Evolutionary conservation across 176 grass and related monocot genomes (phyloP).

Genomic region (Otatea glauca): DNA sequence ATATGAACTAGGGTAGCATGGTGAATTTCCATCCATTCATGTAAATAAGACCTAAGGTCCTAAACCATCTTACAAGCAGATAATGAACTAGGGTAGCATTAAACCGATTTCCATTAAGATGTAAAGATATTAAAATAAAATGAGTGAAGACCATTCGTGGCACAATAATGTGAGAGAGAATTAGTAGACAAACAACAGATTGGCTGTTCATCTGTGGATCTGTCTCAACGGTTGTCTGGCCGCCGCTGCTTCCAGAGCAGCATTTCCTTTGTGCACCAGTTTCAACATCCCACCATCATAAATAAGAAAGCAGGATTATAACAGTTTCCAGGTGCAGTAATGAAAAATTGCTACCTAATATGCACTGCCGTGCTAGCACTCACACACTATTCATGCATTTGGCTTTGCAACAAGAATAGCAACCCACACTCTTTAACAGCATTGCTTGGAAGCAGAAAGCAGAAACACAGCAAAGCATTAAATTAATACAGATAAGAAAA

Average conservation of each 20-base stretch:
- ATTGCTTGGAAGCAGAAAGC: neutral
- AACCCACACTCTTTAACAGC: too few relatives aligned
- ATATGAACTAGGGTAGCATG: neutral
- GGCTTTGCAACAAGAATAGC: neutral
- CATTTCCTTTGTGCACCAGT: slow-evolving; percentile 60
- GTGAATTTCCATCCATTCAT: too few relatives aligned
- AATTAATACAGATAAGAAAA: neutral
- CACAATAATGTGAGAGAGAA: slow-evolving; percentile 65
- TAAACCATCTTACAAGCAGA: neutral
- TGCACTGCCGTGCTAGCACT: rapidly evolving
- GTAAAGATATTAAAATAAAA: neutral
- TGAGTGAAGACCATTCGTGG: neutral
- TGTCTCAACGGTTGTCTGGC: slow-evolving; percentile 90
- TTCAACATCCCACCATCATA: slow-evolving; percentile 40
- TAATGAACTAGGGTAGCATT: neutral
- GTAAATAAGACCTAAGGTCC: neutral
- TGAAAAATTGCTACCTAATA: neutral
- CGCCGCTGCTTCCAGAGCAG: slow-evolving; percentile 54
- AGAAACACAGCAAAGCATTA: neutral
- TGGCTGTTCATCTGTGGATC: slow-evolving; percentile 72
- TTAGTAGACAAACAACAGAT: slow-evolving; percentile 72
- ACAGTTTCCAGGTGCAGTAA: slow-evolving; percentile 32
- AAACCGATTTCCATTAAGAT: neutral
- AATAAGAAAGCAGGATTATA: slow-evolving; percentile 35
- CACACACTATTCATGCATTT: neutral